Evolutionary conservation across 2,329 filamentous ascomycete genomes (phyloP).

Genomic region (Xylaria sp.): DNA sequence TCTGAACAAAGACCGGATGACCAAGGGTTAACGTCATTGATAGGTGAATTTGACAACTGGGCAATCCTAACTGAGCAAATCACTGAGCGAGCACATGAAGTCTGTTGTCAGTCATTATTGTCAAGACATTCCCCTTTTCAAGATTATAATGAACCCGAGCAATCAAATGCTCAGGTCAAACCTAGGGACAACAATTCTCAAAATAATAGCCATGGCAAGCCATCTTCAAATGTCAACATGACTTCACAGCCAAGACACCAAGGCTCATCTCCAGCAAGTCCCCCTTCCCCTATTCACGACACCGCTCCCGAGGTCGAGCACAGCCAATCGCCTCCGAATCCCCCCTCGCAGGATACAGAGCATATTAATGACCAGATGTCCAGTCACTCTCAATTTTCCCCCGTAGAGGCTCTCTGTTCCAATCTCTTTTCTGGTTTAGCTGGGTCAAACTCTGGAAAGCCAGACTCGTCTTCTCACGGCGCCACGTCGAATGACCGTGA

Average conservation of each 20-base stretch:
- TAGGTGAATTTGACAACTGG: slow-evolving; percentile 11
- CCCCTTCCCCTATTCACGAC: not conserved
- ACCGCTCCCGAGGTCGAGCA: not conserved
- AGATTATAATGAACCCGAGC: not conserved
- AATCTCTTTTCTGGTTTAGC: not conserved
- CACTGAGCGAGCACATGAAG: not conserved
- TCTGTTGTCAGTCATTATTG: not conserved
- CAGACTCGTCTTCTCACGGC: not conserved
- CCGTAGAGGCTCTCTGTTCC: not conserved
- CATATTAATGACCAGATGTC: not conserved
- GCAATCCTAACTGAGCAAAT: not conserved
- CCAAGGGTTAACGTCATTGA: slow-evolving; percentile 8
- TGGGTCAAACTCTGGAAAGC: not conserved
- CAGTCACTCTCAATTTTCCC: not conserved
- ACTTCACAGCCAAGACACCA: not conserved
- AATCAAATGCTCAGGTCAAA: not conserved
- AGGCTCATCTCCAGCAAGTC: not conserved
- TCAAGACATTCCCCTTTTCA: not conserved
- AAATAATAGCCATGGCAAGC: not conserved
- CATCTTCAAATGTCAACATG: not conserved
- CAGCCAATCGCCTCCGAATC: not conserved
- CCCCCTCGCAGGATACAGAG: not conserved
- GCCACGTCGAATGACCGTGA: not conserved
- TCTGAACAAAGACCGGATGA: not conserved
- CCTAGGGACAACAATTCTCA: not conserved